These are phyloP conservation scores for Aspergillus costaricaensis DNA, from an alignment of 2,329 filamentous ascomycete genomes.

Conservation along the genomic window DNA sequence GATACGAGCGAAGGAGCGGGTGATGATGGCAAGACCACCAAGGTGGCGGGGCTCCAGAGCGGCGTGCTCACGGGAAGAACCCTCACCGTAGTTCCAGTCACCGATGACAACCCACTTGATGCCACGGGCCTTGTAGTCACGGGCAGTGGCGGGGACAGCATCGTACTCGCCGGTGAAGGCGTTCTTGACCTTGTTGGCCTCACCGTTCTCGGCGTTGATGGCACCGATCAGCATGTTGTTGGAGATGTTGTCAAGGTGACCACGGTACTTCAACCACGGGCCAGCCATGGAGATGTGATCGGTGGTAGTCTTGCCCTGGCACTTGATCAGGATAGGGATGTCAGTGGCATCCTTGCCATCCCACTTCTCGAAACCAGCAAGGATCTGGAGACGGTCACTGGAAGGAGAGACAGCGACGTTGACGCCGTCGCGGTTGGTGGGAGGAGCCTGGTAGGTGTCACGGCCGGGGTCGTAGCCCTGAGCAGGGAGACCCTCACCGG, in stretches of 20 bases:
- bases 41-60: constrained; percentile 97
- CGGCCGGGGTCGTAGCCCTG: constrained; percentile 86
- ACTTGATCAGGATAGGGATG: constrained; percentile 94
- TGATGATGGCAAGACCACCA: constrained; percentile 95
- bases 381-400: constrained; percentile 91
- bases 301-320: constrained; percentile 92
- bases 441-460: constrained; percentile 95
- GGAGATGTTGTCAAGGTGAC: constrained; percentile 98
- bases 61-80: constrained; percentile 95
- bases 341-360: constrained; percentile 84
- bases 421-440: constrained; percentile 71
- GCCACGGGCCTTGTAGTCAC: constrained; percentile 97
- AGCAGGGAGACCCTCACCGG: constrained; percentile 76
- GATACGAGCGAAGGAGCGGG: constrained; percentile 94
- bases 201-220: constrained; percentile 90
- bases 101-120: constrained; percentile 96
- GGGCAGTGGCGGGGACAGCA: constrained; percentile 88
- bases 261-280: constrained; percentile 98
- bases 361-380: constrained; percentile 84
- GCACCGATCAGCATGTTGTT: constrained; percentile 99
- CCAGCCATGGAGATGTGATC: constrained; percentile 98
- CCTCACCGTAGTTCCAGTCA: constrained; percentile 99
- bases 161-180: constrained; percentile 78
- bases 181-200: constrained; percentile 98
- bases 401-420: constrained; percentile 80